Percentiles rank a stretch among this genome's conserved stretches.
Conservation (phyloP, 2,329 filamentous ascomycete species). For the Aureobasidium sp. region DNA sequence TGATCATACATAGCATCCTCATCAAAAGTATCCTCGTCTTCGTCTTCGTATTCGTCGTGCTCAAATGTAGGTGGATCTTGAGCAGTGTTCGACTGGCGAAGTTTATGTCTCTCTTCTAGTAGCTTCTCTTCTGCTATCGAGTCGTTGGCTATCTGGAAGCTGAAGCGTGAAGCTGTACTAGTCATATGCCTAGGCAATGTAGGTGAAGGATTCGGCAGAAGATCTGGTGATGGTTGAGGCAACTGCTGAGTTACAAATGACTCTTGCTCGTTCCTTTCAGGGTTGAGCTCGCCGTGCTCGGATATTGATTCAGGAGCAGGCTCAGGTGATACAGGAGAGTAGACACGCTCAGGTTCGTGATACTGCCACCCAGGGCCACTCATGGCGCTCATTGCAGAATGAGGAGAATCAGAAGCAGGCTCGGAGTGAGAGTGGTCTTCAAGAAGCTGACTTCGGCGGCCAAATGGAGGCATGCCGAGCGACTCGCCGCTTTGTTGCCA, state of each 20-base stretch:
- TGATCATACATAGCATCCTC: slow-evolving; percentile 38
- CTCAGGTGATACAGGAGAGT: slow-evolving; percentile 15
- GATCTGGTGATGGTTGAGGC: neutral
- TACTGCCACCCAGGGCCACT: slow-evolving; percentile 9
- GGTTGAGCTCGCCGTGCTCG: neutral
- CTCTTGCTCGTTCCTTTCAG: neutral
- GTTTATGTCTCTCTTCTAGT: slow-evolving; percentile 64
- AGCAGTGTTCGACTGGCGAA: slow-evolving; percentile 44
- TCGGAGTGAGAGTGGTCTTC: slow-evolving; percentile 20
- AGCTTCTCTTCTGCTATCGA: slow-evolving; percentile 57
- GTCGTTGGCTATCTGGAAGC: slow-evolving; percentile 71
- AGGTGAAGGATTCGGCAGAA: neutral
- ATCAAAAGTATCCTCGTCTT: slow-evolving; percentile 30
- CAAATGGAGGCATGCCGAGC: slow-evolving; percentile 28
- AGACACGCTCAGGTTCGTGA: slow-evolving; percentile 1
- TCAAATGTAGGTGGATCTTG: neutral
- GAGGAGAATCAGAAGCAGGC: slow-evolving; percentile 19
- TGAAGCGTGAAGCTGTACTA: slow-evolving; percentile 72
- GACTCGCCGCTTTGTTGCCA: slow-evolving; percentile 28
- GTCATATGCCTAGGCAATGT: slow-evolving; percentile 36
- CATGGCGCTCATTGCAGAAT: slow-evolving; percentile 16
- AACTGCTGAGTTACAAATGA: neutral
- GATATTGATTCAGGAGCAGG: neutral
- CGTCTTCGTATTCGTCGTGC: slow-evolving; percentile 14
- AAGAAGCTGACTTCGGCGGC: slow-evolving; percentile 27